A percentile compares a stretch with the other conserved stretches of the same genome.
Evolutionary conservation across 345 rosid species (phyloP).

Genomic region (Combretum micranthum): DNA sequence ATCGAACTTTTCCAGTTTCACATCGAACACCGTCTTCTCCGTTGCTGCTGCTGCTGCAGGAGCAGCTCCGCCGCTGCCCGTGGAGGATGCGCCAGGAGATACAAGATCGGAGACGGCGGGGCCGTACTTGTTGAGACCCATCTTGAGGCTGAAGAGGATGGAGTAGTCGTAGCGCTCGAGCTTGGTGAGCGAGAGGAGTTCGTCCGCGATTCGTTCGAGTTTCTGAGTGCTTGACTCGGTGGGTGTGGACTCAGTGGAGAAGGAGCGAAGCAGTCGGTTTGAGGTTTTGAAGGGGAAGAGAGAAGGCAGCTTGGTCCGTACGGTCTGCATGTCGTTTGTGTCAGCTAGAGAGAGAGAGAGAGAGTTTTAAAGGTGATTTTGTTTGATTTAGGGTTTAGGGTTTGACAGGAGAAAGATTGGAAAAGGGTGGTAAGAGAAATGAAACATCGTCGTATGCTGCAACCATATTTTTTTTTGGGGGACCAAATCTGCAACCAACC

Average conservation of each 20-base stretch:
- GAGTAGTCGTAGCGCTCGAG: slow-evolving; percentile 72
- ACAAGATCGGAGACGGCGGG: slow-evolving; percentile 33
- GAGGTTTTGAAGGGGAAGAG: background rate
- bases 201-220: slow-evolving; percentile 81
- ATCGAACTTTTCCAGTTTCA: slow-evolving; percentile 84
- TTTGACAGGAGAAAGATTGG: no score
- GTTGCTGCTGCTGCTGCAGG: slow-evolving; percentile 37
- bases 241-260: slow-evolving; percentile 20
- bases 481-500: no score
- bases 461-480: no score
- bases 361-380: no score
- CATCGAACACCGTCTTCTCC: slow-evolving; percentile 73
- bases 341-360: no score
- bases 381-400: no score
- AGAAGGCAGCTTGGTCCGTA: no score
- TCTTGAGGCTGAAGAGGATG: slow-evolving; percentile 62
- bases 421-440: no score
- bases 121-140: slow-evolving; percentile 64
- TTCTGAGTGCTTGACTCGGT: slow-evolving; percentile 50
- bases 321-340: no score
- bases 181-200: slow-evolving; percentile 56
- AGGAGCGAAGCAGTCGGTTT: slow-evolving; percentile 21
- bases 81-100: slow-evolving; percentile 17
- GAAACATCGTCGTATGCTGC: no score
- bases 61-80: slow-evolving; percentile 22